Conservation (phyloP, 2,329 filamentous ascomycete genomes). For the Exophiala aquamarina region DNA sequence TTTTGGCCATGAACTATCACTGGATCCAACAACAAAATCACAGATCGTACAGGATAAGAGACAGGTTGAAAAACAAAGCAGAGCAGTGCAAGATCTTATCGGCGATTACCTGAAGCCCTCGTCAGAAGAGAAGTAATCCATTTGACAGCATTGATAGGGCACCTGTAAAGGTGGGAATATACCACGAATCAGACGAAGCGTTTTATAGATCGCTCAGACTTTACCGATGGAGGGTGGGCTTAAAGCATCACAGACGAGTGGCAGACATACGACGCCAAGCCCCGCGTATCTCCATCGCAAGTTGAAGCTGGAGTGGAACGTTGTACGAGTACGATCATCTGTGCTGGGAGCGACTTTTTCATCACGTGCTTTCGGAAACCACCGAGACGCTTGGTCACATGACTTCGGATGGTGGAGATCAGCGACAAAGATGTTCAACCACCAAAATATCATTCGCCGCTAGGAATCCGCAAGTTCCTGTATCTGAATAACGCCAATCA, state of each 20-base stretch:
- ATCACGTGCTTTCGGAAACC: slow-evolving; percentile 10
- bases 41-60: neutral
- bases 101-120: slow-evolving; percentile 13
- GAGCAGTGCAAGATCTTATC: slow-evolving; percentile 11
- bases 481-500: too few species aligned
- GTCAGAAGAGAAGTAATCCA: slow-evolving; percentile 14
- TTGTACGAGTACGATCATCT: neutral
- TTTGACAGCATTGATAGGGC: slow-evolving; percentile 11
- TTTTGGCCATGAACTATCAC: neutral
- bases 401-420: neutral
- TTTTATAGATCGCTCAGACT: slow-evolving; percentile 1
- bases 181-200: slow-evolving; percentile 19
- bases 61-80: neutral
- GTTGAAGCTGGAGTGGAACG: neutral
- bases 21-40: neutral
- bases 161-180: neutral
- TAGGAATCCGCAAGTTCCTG: too few species aligned
- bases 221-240: neutral
- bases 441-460: too few species aligned
- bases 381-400: neutral
- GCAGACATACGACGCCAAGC: slow-evolving; percentile 1
- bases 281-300: neutral
- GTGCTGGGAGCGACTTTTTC: neutral
- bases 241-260: neutral
- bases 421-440: neutral